Base-by-base conservation (phyloP, 2,329 filamentous ascomycete genomes). In the Pseudopithomyces chartarum region DNA sequence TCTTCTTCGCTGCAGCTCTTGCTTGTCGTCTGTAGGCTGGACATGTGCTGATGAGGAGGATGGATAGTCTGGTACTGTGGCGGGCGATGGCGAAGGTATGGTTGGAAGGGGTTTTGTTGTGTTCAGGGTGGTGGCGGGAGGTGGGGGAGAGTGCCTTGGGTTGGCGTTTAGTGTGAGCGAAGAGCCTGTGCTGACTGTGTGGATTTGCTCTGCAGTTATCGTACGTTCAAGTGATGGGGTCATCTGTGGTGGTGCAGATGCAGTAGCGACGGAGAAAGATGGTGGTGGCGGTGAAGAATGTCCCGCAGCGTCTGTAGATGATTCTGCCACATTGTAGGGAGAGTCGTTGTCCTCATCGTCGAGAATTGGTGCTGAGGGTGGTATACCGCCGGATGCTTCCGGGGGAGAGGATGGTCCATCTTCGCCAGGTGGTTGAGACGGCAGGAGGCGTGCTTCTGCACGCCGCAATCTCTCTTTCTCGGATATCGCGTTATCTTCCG, bases 391-490 rank as follows among this genome's bases (percentile, higher is more conserved):
- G 22, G 55, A 72, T 11, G 76, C 70, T 5, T 79, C 79, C 15
- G 79, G 78, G 33, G 81, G 78, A 33, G 64, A 63, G 3, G 67
- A 69, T n/a, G 78, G 78, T 29, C 75, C 73, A 54, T 79, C 74
- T 12, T 73, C 65, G 33, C 78, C 80, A 12, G 90, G 84, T 13
- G 91, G 93, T 66, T 88, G 87, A 68, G 92, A 97, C 2, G 94
- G 94, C 20, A 97, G 77, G 5, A 97, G 79, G 45, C 88, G 85
- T 63, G 89, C 85, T 76, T 97, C 93, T 39, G 91, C 92, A 56
- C 86, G 85, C 45, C 88, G 85, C 56, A 95, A 78, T 47, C 88
- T 87, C 57, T 96, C 89, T 75, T 97, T 97, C 61, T 98, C 95
- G 12, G 89, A 87, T 32, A 92, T 78, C 4, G 79, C 82, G 57